phyloP scores from a whole-genome alignment of 139 green algal species.

The Coelastrella sp. region DNA sequence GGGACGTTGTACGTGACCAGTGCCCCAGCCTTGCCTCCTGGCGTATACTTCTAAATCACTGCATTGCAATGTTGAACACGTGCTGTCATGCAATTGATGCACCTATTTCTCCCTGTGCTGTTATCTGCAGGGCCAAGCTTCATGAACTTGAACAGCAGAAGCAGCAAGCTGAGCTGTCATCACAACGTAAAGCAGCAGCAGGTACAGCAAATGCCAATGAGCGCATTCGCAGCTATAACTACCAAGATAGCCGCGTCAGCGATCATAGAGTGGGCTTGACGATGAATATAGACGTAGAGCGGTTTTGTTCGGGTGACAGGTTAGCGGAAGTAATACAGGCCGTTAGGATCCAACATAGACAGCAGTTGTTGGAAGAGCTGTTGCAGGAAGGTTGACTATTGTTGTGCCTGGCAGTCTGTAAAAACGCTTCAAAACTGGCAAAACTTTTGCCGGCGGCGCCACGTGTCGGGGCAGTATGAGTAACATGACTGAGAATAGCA shows the following conservation, averaged over 20 bases:
- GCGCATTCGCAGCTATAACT: conserved; percentile 98
- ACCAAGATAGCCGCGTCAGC: conserved; percentile 62
- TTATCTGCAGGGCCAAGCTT: conserved; percentile 42
- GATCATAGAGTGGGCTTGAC: conserved; percentile 63
- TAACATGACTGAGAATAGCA: too few relatives aligned
- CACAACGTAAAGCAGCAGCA: conserved; percentile 74
- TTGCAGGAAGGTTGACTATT: conserved; percentile 15
- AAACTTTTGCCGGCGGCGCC: too few relatives aligned
- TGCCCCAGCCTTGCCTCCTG: too few relatives aligned
- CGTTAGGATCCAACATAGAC: conserved; percentile 35
- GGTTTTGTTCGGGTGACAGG: conserved; percentile 33
- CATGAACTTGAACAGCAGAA: conserved; percentile 61
- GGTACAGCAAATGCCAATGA: conserved; percentile 90
- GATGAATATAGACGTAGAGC: conserved; percentile 8
- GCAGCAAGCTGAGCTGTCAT: conserved; percentile 55
- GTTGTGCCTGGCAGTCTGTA: too few relatives aligned
- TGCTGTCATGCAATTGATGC: background rate
- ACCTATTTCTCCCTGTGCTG: background rate
- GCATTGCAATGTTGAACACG: too few relatives aligned
- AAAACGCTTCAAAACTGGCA: too few relatives aligned
- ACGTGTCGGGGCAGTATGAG: too few relatives aligned
- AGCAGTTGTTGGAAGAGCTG: conserved; percentile 50
- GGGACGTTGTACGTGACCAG: too few relatives aligned
- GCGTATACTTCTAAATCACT: too few relatives aligned
- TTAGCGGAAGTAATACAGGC: conserved; percentile 48